These are phyloP conservation scores for Irpex sp. DNA, from an alignment of 1,284 basidiomycete species.

Conservation along the genomic window DNA sequence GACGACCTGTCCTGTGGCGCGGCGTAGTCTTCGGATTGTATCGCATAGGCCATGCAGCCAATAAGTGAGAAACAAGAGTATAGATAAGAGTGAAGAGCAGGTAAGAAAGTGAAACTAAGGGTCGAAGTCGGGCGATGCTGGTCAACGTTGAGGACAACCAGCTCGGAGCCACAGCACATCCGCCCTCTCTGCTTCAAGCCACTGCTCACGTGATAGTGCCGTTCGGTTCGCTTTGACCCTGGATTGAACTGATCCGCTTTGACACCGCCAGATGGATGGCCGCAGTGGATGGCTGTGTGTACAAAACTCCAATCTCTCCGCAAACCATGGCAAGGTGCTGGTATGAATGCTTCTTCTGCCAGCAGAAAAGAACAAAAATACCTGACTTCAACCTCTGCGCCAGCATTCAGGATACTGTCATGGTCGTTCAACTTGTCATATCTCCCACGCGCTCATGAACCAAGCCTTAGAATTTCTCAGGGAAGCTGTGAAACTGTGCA, in stretches of 20 bases:
- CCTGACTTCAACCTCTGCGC: too few relatives aligned
- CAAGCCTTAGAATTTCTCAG: too few relatives aligned
- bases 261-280: neutral
- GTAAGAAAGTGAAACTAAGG: neutral
- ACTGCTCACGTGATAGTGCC: neutral
- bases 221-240: neutral
- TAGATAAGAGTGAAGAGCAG: neutral
- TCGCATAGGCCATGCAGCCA: slow-evolving; percentile 3
- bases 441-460: too few relatives aligned
- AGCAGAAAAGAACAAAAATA: too few relatives aligned
- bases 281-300: neutral
- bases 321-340: too few relatives aligned
- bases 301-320: too few relatives aligned
- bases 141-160: neutral
- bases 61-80: neutral
- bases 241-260: neutral
- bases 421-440: too few relatives aligned
- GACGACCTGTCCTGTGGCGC: slow-evolving; percentile 12
- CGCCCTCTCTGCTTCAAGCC: neutral
- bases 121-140: neutral
- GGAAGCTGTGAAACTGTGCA: too few relatives aligned
- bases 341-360: too few relatives aligned
- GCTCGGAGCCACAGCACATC: neutral
- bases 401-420: too few relatives aligned
- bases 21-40: slow-evolving; percentile 1